Evolutionary conservation across 2,329 filamentous ascomycete genomes (phyloP), one percentile per base, ranked within the genome.

Genomic region (Colletotrichum melonis): DNA sequence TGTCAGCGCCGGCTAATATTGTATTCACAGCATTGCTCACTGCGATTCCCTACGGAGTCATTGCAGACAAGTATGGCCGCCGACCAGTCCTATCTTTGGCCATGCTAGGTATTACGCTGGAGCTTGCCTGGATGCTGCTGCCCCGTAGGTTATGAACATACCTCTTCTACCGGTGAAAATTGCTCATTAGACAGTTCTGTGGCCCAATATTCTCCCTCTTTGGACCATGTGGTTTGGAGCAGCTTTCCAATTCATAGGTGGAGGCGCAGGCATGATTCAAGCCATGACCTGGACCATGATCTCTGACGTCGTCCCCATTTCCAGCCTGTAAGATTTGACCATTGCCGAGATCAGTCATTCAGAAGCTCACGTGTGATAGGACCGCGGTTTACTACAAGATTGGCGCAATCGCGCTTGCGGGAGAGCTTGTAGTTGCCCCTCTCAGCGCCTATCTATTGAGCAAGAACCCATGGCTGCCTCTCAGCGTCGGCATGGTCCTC

Each of bases 61-160:
- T 88, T 38, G 85, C 86, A 2, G 86, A 88, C 76, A 85, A 84
- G 68, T 84, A 84, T 74, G 86, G 86, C 5, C 82, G 86, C 49
- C 81, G 80, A 2, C 81, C 81, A 1, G 84, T 88, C 28, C 59
- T 87, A 35, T 79, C 82, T 6, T 52, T 86, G 22, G 75, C 82
- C 0, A 77, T 84, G n/a, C 63, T 82, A 5, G 82, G 83, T 0
- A 75, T 76, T 4, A 62, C 76, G 3, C 63, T 84, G 0, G 76
- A 80, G 57, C 78, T 77, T 0, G 38, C 63, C 0, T 83, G 81
- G 81, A 52, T 76, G 7, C 70, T 82, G 24, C 14, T 80, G 7
- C 79, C 83, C 59, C 75, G 83, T 84, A 75, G 73, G 82, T 52
- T 16, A 67, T 67, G 2, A 72, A 5, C 9, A 3, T 8, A 8